A percentile compares a stretch with the other conserved stretches of the same genome.
These are phyloP conservation scores for Globisporangium megalacanthum DNA, from an alignment of 352 stramenopile species.

Conservation along the genomic window DNA sequence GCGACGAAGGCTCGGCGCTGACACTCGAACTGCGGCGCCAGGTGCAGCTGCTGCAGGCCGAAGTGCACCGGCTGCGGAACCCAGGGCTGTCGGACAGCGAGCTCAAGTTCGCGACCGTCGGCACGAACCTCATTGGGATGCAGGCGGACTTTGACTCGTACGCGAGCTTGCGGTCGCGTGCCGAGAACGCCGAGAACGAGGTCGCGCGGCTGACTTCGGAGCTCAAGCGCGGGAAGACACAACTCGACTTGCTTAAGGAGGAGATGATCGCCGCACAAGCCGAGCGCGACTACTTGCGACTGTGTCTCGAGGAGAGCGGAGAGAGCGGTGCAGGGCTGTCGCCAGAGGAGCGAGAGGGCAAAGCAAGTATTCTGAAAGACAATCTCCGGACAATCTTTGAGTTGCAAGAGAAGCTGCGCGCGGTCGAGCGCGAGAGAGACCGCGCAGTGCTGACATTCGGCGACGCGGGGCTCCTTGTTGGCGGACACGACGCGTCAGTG, in stretches of 20 bases:
- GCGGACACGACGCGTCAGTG: constrained; percentile 10
- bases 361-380: constrained; percentile 66
- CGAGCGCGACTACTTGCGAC: constrained; percentile 68
- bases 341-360: constrained; percentile 43
- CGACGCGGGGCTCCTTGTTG: constrained; percentile 8
- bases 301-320: constrained; percentile 58
- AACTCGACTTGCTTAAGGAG: constrained; percentile 77
- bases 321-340: constrained; percentile 12
- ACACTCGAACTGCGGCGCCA: constrained; percentile 72
- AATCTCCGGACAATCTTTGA: constrained; percentile 77
- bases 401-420: constrained; percentile 72
- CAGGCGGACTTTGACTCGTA: constrained; percentile 74
- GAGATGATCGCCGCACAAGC: constrained; percentile 84
- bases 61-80: constrained; percentile 78
- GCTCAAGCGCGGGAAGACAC: constrained; percentile 69
- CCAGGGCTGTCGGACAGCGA: constrained; percentile 77
- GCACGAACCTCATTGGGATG: constrained; percentile 62
- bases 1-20: constrained; percentile 69
- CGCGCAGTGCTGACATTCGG: constrained; percentile 40
- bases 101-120: constrained; percentile 54
- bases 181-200: constrained; percentile 78
- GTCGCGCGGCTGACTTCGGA: constrained; percentile 66
- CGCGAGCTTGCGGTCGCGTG: constrained; percentile 55
- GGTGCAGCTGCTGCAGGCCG: constrained; percentile 74
- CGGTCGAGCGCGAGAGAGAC: constrained; percentile 59